Evolutionary conservation across 1,284 basidiomycete genomes (phyloP).

Genomic region (Leucoagaricus sp.): DNA sequence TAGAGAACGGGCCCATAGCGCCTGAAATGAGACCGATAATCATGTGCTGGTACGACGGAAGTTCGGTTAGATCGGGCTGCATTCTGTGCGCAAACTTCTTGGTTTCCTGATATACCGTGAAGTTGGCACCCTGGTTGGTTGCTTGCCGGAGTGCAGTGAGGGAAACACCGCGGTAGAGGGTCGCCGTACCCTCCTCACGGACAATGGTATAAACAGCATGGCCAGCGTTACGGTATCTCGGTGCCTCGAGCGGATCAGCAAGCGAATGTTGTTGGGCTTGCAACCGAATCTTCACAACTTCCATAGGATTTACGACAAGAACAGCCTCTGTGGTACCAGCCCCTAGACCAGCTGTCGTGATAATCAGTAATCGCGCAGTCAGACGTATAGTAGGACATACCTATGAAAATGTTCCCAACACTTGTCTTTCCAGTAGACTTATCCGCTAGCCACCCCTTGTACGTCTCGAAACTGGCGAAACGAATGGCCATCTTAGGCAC

Average conservation of each 20-base stretch:
- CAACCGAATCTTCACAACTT: conserved; percentile 98
- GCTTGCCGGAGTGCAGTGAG: conserved; percentile 96
- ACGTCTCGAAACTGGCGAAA: conserved; percentile 96
- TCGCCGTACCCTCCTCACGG: conserved; percentile 85
- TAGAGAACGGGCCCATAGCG: conserved; percentile 96
- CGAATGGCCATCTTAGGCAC: conserved; percentile 99
- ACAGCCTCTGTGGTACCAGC: conserved; percentile 96
- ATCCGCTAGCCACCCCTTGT: conserved; percentile 85
- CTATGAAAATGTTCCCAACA: conserved; percentile 77
- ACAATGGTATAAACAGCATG: conserved; percentile 97
- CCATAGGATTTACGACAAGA: conserved; percentile 96
- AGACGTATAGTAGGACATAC: conserved; percentile 38
- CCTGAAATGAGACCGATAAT: conserved; percentile 93
- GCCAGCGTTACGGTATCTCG: conserved; percentile 94
- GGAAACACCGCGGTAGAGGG: conserved; percentile 92
- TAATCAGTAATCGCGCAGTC: conserved; percentile 11
- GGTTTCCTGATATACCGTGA: conserved; percentile 97
- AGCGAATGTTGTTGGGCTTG: conserved; percentile 98
- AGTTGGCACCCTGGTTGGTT: conserved; percentile 99
- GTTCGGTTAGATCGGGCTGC: conserved; percentile 75
- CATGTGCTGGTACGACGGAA: conserved; percentile 96
- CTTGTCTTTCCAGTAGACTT: conserved; percentile 76
- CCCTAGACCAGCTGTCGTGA: conserved; percentile 79
- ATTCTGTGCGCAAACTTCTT: conserved; percentile 79
- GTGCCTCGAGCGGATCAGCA: conserved; percentile 92